phyloP scores from a whole-genome alignment of 1,284 basidiomycete species.

The Leucoagaricus sp. region DNA sequence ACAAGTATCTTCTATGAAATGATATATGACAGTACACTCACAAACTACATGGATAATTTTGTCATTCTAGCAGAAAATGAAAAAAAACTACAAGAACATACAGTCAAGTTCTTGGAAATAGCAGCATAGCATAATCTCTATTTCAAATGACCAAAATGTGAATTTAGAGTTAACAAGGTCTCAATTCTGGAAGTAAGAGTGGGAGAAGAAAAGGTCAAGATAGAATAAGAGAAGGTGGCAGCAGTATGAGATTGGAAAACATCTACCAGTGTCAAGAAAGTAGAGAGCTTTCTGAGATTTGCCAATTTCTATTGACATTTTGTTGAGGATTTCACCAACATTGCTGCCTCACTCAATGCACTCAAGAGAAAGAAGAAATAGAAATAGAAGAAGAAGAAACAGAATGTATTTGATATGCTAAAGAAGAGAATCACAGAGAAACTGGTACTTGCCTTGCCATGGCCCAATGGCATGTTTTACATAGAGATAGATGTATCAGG shows the following conservation, averaged over 20 bases:
- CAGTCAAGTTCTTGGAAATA: too few relatives aligned
- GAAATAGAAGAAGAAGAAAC: neutral
- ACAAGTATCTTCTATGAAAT: conserved; percentile 9
- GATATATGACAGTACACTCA: too few relatives aligned
- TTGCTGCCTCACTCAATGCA: conserved; percentile 20
- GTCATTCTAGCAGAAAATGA: too few relatives aligned
- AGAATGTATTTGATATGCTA: conserved; percentile 13
- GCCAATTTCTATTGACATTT: conserved; percentile 30
- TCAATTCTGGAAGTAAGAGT: too few relatives aligned
- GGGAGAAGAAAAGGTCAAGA: too few relatives aligned
- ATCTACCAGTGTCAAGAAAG: conserved; percentile 19
- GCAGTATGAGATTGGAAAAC: too few relatives aligned
- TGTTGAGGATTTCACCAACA: conserved; percentile 34
- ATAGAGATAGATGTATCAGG: neutral
- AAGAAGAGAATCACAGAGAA: conserved; percentile 20
- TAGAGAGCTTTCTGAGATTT: conserved; percentile 5
- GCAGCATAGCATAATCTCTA: neutral
- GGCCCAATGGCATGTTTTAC: neutral
- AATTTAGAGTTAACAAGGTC: conserved; percentile 2
- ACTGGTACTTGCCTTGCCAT: neutral
- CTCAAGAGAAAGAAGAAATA: neutral
- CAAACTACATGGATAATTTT: too few relatives aligned
- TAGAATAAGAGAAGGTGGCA: too few relatives aligned
- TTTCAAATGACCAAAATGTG: conserved; percentile 7
- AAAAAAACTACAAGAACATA: too few relatives aligned